phyloP scores from a whole-genome alignment of 371 early-diverging fungal species.

The Haplosporangium sp. region DNA sequence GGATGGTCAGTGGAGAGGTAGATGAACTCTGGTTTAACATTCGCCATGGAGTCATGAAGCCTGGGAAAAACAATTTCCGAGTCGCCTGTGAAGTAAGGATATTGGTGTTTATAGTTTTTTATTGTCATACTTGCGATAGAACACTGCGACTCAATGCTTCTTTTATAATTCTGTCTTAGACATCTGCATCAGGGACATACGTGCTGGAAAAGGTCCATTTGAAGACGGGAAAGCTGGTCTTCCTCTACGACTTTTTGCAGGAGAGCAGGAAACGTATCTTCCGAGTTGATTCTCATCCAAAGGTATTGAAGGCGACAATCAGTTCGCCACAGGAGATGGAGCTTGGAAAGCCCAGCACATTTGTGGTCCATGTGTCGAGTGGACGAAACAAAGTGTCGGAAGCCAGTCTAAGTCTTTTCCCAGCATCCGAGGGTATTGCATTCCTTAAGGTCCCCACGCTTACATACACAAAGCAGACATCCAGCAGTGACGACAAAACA shows the following conservation, averaged over 20 bases:
- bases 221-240: constrained; percentile 66
- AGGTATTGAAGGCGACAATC: constrained; percentile 51
- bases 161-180: constrained; percentile 38
- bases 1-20: constrained; percentile 71
- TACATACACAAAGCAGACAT: constrained; percentile 25
- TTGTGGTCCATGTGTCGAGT: constrained; percentile 53
- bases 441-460: constrained; percentile 23
- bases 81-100: constrained; percentile 70
- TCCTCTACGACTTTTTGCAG: constrained; percentile 71
- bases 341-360: constrained; percentile 48
- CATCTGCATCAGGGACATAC: constrained; percentile 72
- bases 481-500: constrained; percentile 10
- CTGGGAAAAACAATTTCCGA: constrained; percentile 73
- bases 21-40: constrained; percentile 56
- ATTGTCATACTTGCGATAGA: neutral
- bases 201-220: constrained; percentile 72
- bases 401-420: constrained; percentile 39
- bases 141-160: no score
- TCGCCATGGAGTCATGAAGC: constrained; percentile 58
- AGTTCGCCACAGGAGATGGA: constrained; percentile 46
- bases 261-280: constrained; percentile 69
- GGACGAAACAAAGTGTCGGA: constrained; percentile 50
- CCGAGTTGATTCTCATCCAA: constrained; percentile 64
- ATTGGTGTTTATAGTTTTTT: no score
- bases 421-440: constrained; percentile 51